Evolutionary conservation across 2,329 filamentous ascomycete species (phyloP).

Genomic region (Fusarium nygamai): DNA sequence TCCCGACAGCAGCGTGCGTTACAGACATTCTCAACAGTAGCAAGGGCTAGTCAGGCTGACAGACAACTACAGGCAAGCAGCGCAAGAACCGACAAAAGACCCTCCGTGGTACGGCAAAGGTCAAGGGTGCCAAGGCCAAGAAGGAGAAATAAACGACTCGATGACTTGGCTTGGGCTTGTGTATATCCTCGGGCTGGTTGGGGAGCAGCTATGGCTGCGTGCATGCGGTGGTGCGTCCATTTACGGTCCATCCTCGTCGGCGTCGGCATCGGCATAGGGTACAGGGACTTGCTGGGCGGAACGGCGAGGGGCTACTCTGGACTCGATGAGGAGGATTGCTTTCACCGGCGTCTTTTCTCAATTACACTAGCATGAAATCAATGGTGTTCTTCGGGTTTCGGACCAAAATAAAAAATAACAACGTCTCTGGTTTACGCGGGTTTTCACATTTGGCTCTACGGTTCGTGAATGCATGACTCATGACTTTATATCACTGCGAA

Average conservation of each 20-base stretch:
- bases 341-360: constrained; percentile 45
- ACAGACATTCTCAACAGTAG: neutral
- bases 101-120: constrained; percentile 96
- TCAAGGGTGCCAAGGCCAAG: constrained; percentile 94
- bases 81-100: constrained; percentile 99
- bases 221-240: constrained; percentile 44
- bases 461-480: constrained; percentile 22
- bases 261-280: constrained; percentile 40
- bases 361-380: constrained; percentile 56
- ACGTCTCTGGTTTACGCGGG: constrained; percentile 30
- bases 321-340: constrained; percentile 44
- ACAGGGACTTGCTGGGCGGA: constrained; percentile 43
- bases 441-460: neutral
- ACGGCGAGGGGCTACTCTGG: constrained; percentile 36
- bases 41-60: constrained; percentile 12
- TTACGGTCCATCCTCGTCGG: constrained; percentile 33
- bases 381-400: constrained; percentile 55
- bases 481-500: neutral
- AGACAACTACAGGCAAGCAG: constrained; percentile 85
- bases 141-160: constrained; percentile 82
- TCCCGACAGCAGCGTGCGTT: constrained; percentile 98
- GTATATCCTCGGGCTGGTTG: constrained; percentile 46
- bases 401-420: constrained; percentile 46
- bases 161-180: constrained; percentile 46
- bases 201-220: constrained; percentile 42